phyloP scores from a whole-genome alignment of 164 flowering plant genomes.

The Houttuynia cordata region DNA sequence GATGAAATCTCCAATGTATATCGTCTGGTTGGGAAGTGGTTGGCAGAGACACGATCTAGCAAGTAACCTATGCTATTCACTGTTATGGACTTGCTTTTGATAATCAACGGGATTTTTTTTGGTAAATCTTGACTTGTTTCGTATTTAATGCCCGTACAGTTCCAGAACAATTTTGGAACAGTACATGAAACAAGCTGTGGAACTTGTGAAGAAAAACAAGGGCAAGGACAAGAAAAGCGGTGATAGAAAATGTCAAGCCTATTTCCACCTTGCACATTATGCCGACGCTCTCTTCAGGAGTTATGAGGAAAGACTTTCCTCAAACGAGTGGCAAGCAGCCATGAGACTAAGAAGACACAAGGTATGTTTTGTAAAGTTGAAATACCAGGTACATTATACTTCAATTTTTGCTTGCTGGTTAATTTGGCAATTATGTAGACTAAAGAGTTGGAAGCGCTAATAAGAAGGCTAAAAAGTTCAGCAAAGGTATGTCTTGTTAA shows the following conservation, averaged over 20 bases:
- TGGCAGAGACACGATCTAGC: slow-evolving; percentile 95
- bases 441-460: slow-evolving; percentile 76
- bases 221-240: slow-evolving; percentile 28
- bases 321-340: slow-evolving; percentile 97
- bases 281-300: slow-evolving; percentile 86
- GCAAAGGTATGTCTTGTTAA: slow-evolving; percentile 34
- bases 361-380: slow-evolving; percentile 46
- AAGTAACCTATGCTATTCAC: slow-evolving; percentile 29
- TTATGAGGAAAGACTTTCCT: slow-evolving; percentile 78
- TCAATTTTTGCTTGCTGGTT: neutral
- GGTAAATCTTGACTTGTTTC: neutral
- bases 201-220: slow-evolving; percentile 36
- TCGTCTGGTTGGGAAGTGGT: slow-evolving; percentile 97
- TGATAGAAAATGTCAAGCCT: slow-evolving; percentile 59
- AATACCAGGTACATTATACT: slow-evolving; percentile 1
- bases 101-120: neutral
- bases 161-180: slow-evolving; percentile 86
- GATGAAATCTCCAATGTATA: slow-evolving; percentile 63
- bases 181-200: slow-evolving; percentile 81
- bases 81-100: too few species aligned
- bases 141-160: slow-evolving; percentile 36
- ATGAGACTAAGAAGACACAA: slow-evolving; percentile 80
- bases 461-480: slow-evolving; percentile 54
- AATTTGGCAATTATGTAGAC: slow-evolving; percentile 31
- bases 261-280: slow-evolving; percentile 94